These are phyloP conservation scores for Penicillium sclerotiorum DNA, from an alignment of 2,329 filamentous ascomycete genomes.

Conservation along the genomic window DNA sequence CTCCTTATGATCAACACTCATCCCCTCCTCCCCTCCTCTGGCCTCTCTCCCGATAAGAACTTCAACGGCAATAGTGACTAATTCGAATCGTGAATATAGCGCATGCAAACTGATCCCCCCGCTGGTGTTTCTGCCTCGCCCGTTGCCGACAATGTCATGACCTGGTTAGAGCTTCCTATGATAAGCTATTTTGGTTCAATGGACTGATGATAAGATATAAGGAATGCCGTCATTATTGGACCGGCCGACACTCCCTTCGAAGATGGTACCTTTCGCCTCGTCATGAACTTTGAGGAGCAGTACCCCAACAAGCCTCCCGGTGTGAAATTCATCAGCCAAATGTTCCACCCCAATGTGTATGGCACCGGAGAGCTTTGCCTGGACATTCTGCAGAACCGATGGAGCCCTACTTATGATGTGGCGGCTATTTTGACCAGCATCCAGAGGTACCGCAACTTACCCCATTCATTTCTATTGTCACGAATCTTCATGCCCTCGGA, in stretches of 20 bases:
- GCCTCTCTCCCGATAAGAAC: background rate
- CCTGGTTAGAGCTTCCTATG: slow-evolving; percentile 30
- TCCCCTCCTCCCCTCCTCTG: background rate
- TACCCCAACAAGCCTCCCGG: slow-evolving; percentile 98
- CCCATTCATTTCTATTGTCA: no score
- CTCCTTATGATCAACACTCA: background rate
- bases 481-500: no score
- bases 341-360: slow-evolving; percentile 99
- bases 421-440: slow-evolving; percentile 96
- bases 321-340: slow-evolving; percentile 97
- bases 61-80: slow-evolving; percentile 14
- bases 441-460: no score
- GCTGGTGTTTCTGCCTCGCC: slow-evolving; percentile 96
- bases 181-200: background rate
- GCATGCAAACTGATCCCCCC: slow-evolving; percentile 98
- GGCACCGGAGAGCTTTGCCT: slow-evolving; percentile 94
- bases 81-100: slow-evolving; percentile 54
- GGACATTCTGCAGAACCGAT: slow-evolving; percentile 95
- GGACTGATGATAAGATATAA: slow-evolving; percentile 45
- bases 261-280: slow-evolving; percentile 93
- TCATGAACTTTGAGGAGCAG: slow-evolving; percentile 99
- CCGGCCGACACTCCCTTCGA: slow-evolving; percentile 97
- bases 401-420: slow-evolving; percentile 98
- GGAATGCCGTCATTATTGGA: slow-evolving; percentile 98
- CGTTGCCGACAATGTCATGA: slow-evolving; percentile 63